Conservation (phyloP, 345 rosid genomes). For the Salix exigua region DNA sequence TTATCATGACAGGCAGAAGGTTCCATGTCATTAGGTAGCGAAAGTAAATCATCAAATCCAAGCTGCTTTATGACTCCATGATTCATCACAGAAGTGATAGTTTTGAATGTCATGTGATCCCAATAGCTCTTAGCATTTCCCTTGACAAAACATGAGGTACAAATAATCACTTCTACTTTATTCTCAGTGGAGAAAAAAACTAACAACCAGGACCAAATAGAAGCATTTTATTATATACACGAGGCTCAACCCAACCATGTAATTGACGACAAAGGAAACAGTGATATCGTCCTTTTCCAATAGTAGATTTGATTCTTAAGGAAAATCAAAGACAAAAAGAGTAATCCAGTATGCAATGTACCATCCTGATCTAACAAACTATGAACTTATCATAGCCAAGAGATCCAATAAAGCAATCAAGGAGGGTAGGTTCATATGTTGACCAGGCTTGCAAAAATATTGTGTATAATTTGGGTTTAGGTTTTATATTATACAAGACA, state of each 20-base stretch:
- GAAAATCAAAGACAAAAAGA: neutral
- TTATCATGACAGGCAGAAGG: conserved; percentile 62
- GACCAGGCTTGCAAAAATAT: neutral
- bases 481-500: neutral
- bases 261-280: neutral
- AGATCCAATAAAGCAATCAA: neutral
- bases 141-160: conserved; percentile 29
- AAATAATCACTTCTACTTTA: neutral
- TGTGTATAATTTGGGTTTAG: neutral
- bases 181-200: neutral
- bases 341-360: neutral
- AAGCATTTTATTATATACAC: neutral
- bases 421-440: neutral
- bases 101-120: conserved; percentile 60
- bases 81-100: conserved; percentile 56
- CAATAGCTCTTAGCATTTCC: conserved; percentile 44
- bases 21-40: conserved; percentile 65
- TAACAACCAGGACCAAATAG: neutral
- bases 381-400: neutral
- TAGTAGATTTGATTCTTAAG: too few species aligned
- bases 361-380: neutral
- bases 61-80: conserved; percentile 70
- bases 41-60: conserved; percentile 76
- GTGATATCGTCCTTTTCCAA: neutral
- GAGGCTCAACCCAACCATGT: neutral